Conservation (phyloP, 257 asterid genomes). For the Ocimum tenuiflorum region DNA sequence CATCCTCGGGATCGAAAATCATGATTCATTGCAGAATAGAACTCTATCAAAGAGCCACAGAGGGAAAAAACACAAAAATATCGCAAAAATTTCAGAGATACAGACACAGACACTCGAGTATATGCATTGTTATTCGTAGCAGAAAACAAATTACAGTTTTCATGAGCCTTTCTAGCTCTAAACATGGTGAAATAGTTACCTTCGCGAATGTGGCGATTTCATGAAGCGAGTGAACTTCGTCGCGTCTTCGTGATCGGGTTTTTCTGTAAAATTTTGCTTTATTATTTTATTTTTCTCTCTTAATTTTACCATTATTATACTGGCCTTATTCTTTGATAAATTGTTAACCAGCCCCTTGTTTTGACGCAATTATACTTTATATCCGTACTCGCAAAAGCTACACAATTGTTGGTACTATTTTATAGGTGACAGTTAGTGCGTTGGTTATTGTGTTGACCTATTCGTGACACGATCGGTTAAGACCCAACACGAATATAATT, state of each 20-base stretch:
- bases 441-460: too few species aligned
- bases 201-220: slow-evolving; percentile 8
- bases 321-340: too few species aligned
- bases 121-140: not conserved
- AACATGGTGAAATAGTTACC: slow-evolving; percentile 7
- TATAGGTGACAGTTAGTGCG: too few species aligned
- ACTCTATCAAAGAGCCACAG: not conserved
- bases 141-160: not conserved
- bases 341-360: too few species aligned
- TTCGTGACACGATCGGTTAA: too few species aligned
- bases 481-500: too few species aligned
- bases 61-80: not conserved
- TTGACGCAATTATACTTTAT: too few species aligned
- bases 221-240: slow-evolving; percentile 12
- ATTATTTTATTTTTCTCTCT: too few species aligned
- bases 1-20: not conserved
- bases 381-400: too few species aligned
- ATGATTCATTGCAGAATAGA: not conserved
- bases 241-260: slow-evolving; percentile 1
- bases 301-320: too few species aligned
- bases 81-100: not conserved
- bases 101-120: not conserved
- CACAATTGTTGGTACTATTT: too few species aligned
- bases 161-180: not conserved
- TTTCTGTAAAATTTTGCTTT: slow-evolving; percentile 2